These are phyloP conservation scores for Ceratocystiopsis brevicomis DNA, from an alignment of 2,329 filamentous ascomycete species.

Conservation along the genomic window DNA sequence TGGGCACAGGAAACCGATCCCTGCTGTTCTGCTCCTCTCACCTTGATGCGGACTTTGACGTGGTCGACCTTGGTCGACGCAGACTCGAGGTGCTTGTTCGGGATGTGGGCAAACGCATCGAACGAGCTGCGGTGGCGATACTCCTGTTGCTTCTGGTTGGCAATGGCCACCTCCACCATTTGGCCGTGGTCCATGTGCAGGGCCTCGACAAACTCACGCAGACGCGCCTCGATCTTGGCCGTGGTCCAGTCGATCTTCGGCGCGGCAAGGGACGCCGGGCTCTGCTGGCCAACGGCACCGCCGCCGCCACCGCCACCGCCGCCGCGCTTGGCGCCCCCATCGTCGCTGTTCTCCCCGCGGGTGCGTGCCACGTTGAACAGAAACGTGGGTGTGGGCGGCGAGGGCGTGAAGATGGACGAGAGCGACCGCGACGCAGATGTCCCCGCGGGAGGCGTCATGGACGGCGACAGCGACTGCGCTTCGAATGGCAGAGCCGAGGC, in stretches of 20 bases:
- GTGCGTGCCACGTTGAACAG: too few relatives aligned
- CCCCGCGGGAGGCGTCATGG: too few relatives aligned
- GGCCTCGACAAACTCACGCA: constrained; percentile 22
- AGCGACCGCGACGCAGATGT: too few relatives aligned
- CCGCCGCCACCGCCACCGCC: too few relatives aligned
- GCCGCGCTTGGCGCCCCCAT: too few relatives aligned
- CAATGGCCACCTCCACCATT: constrained; percentile 25
- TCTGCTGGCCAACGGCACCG: too few relatives aligned
- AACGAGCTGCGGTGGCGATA: constrained; percentile 4
- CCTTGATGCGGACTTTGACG: constrained; percentile 31
- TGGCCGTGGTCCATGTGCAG: constrained; percentile 27
- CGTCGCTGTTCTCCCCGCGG: too few relatives aligned
- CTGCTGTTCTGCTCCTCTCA: neutral
- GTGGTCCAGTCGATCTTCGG: constrained; percentile 22
- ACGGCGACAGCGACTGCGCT: too few relatives aligned
- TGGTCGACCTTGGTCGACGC: constrained; percentile 17
- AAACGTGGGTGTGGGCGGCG: too few relatives aligned
- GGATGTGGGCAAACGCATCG: constrained; percentile 30
- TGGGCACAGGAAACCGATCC: too few relatives aligned
- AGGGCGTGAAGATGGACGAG: too few relatives aligned
- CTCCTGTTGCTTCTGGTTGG: constrained; percentile 13
- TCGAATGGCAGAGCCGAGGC: too few relatives aligned
- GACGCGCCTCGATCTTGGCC: constrained; percentile 21
- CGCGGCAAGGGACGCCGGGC: neutral
- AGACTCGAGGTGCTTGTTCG: constrained; percentile 15